These are phyloP conservation scores for Byssothecium circinans DNA, from an alignment of 2,329 filamentous ascomycete genomes.

Conservation along the genomic window DNA sequence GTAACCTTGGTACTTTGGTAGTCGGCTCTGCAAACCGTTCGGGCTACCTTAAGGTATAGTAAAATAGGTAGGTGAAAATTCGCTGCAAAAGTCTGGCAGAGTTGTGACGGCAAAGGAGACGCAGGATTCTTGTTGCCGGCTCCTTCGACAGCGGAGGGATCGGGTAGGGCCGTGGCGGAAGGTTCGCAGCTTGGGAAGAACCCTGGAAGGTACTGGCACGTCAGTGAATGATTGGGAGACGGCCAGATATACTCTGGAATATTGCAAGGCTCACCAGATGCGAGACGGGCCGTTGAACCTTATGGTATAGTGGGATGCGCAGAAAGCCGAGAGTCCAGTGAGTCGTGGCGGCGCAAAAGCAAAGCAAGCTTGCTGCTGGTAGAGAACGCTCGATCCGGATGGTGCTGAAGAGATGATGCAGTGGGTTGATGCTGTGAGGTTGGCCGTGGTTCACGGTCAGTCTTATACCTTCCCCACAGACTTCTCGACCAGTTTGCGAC, in stretches of 20 bases:
- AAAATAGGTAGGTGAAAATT: no score
- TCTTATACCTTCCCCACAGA: slow-evolving; percentile 37
- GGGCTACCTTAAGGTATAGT: no score
- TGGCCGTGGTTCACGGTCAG: slow-evolving; percentile 35
- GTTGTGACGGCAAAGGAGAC: no score
- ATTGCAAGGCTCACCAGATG: slow-evolving; percentile 24
- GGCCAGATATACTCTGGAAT: slow-evolving; percentile 26
- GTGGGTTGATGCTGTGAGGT: slow-evolving; percentile 22
- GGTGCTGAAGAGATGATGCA: slow-evolving; percentile 17
- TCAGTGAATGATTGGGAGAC: slow-evolving; percentile 24
- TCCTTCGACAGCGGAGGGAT: no score
- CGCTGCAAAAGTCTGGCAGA: no score
- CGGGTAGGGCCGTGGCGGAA: slow-evolving; percentile 16
- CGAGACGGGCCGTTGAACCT: slow-evolving; percentile 25
- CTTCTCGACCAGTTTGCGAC: slow-evolving; percentile 21
- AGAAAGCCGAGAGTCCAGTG: slow-evolving; percentile 26
- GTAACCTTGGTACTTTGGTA: no score
- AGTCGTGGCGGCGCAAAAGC: slow-evolving; percentile 42
- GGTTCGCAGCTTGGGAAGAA: slow-evolving; percentile 1
- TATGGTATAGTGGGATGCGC: slow-evolving; percentile 24
- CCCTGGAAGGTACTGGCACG: slow-evolving; percentile 16
- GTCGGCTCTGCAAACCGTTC: no score
- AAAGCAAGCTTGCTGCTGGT: slow-evolving; percentile 26
- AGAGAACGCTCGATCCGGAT: slow-evolving; percentile 18
- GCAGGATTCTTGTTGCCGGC: no score